Base-by-base conservation (phyloP, 495 filamentous ascomycete species). In the Penicillium cosmopolitanum region DNA sequence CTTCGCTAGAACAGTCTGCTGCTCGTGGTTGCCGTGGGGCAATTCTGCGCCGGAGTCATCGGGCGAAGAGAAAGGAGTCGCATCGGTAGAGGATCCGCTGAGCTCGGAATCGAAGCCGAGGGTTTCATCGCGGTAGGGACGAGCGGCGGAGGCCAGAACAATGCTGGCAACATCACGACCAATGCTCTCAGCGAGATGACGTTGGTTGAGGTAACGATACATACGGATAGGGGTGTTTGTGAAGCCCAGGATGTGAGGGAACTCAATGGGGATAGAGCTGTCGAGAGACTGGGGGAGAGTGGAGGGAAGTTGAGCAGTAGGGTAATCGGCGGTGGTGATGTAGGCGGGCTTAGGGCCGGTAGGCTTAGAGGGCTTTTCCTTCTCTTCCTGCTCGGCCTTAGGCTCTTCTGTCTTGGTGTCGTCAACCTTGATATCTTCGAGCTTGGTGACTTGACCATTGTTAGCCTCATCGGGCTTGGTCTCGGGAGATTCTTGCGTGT, bases 171-270 rank as follows among this genome's bases (percentile, higher is more conserved):
- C 90, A 50, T 96, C 85, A n/a, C 91, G 89, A 44, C 95, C 96
- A 55, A 96, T 87, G 5, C 85, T 79, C 65, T 99, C 94, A 44
- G 96, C 96, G 16, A 97, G 80, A 44, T 84, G 73, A 13, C 96
- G 90, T 50, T 91, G 88, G 70, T 86, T 97, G 42, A 99, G 79
- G 82, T 92, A 99, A 47, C 95, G 91, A 67, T 90, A 90, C 52
- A 97, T 69, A 36, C 95, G 86, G 61, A 85, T 90, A 0, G 92
- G 91, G 0, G 93, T 97, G 74, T 96, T 94, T 50, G 93, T 74
- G 79, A 99, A 96, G 58, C 95, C 95, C 28, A 99, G 89, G 51
- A 98, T 83, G 68, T 97, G 93, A 0, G 95, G 95, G 73, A 96
- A 88, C 40, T 80, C 76, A 44, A 99, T 81, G 8, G 88, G 82